Evolutionary conservation across 176 grass and related monocot genomes (phyloP).

Genomic region (Triticum urartu): DNA sequence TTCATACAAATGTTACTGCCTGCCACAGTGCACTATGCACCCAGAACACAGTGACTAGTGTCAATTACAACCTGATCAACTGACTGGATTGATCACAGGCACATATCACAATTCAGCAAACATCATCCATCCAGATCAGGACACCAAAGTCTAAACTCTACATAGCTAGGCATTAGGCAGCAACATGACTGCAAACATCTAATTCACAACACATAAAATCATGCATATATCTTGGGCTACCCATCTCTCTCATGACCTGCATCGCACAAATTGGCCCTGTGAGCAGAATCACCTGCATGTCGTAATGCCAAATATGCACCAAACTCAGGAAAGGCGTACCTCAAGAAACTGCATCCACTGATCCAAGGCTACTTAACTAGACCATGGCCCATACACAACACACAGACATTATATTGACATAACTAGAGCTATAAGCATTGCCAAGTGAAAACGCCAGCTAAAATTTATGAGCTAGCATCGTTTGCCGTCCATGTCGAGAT

Average conservation of each 20-base stretch:
- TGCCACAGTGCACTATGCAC: conserved; percentile 24
- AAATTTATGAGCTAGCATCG: conserved; percentile 31
- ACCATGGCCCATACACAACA: conserved; percentile 45
- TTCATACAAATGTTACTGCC: conserved; percentile 22
- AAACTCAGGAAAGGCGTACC: conserved; percentile 7
- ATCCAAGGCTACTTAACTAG: conserved; percentile 3
- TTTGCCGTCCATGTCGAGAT: conserved; percentile 61
- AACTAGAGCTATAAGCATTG: conserved; percentile 28
- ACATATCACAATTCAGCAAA: background rate
- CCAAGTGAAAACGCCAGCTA: conserved; percentile 21
- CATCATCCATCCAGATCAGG: conserved; percentile 31
- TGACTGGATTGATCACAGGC: conserved; percentile 32
- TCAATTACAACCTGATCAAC: conserved; percentile 37
- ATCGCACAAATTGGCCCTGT: background rate
- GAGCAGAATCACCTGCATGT: conserved; percentile 8
- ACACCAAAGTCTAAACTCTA: conserved; percentile 21
- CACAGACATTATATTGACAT: conserved; percentile 31
- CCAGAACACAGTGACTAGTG: conserved; percentile 5
- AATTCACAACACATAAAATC: conserved; percentile 37
- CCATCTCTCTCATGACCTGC: conserved; percentile 12
- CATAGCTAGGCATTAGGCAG: conserved; percentile 3
- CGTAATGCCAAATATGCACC: background rate
- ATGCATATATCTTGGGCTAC: conserved; percentile 19
- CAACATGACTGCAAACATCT: conserved; percentile 11
- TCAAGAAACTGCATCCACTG: conserved; percentile 24